A percentile compares a stretch with the other conserved stretches of the same genome.
These are phyloP conservation scores for Trametes maxima DNA, from an alignment of 768 basidiomycete species.

Conservation along the genomic window DNA sequence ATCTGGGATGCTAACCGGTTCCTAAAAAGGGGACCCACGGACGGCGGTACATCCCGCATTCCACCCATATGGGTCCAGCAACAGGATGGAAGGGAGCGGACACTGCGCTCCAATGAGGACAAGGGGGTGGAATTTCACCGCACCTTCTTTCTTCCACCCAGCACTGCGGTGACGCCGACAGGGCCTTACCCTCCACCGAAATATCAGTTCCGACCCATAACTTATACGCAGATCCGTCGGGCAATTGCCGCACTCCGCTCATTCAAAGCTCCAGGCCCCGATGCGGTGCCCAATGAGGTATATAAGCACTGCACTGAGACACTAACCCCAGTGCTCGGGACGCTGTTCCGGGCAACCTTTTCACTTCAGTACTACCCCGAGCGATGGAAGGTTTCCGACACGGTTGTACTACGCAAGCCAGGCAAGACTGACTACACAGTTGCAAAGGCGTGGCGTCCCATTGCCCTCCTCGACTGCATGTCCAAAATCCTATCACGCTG, in stretches of 20 bases:
- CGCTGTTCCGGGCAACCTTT: conserved; percentile 35
- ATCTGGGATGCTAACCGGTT: conserved; percentile 29
- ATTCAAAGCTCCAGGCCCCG: conserved; percentile 38
- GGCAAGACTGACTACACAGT: conserved; percentile 38
- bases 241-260: conserved; percentile 34
- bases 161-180: not conserved
- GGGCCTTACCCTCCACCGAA: conserved; percentile 32
- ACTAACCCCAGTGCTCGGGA: conserved; percentile 30
- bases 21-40: conserved; percentile 1
- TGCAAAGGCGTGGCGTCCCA: conserved; percentile 40
- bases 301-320: conserved; percentile 32
- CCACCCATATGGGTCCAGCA: conserved; percentile 16
- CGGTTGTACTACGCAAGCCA: conserved; percentile 40
- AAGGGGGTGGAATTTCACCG: conserved; percentile 25
- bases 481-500: conserved; percentile 28
- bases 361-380: conserved; percentile 22
- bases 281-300: conserved; percentile 36
- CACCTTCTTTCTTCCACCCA: conserved; percentile 35
- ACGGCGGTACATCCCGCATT: conserved; percentile 24
- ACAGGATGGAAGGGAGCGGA: not conserved
- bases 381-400: conserved; percentile 32
- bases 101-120: conserved; percentile 6
- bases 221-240: conserved; percentile 29
- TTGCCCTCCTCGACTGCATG: conserved; percentile 37
- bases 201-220: conserved; percentile 25